Evolutionary conservation across 345 rosid genomes (phyloP).

Genomic region (Linum usitatissimum): DNA sequence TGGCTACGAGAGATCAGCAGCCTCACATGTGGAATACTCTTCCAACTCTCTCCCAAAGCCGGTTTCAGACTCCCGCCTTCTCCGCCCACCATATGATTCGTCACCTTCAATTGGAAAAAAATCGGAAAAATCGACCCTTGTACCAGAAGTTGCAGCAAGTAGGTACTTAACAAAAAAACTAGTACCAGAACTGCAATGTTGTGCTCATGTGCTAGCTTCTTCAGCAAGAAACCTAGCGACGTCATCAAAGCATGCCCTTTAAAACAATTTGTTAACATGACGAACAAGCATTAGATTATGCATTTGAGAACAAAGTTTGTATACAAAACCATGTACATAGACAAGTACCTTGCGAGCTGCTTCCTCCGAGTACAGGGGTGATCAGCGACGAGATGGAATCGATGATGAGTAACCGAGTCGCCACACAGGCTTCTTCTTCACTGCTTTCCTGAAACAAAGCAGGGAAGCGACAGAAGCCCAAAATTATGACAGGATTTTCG

Average conservation of each 20-base stretch:
- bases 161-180: neutral
- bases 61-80: constrained; percentile 59
- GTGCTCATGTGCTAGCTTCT: constrained; percentile 71
- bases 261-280: constrained; percentile 3
- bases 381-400: constrained; percentile 75
- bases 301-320: neutral
- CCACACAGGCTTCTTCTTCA: constrained; percentile 25
- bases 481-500: too few species aligned
- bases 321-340: constrained; percentile 4
- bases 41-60: constrained; percentile 90
- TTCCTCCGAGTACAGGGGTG: constrained; percentile 64
- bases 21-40: constrained; percentile 69
- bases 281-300: neutral
- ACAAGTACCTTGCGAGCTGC: constrained; percentile 52
- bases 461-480: too few species aligned
- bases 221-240: constrained; percentile 58
- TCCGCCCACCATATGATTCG: constrained; percentile 74
- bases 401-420: constrained; percentile 37
- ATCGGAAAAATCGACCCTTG: too few species aligned
- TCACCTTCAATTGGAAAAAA: constrained; percentile 39
- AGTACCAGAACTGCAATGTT: constrained; percentile 49
- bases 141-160: too few species aligned
- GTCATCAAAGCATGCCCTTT: constrained; percentile 70
- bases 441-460: constrained; percentile 25
- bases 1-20: constrained; percentile 41